phyloP scores from a whole-genome alignment of 768 basidiomycete genomes.

The Rhizopogon vesiculosus region DNA sequence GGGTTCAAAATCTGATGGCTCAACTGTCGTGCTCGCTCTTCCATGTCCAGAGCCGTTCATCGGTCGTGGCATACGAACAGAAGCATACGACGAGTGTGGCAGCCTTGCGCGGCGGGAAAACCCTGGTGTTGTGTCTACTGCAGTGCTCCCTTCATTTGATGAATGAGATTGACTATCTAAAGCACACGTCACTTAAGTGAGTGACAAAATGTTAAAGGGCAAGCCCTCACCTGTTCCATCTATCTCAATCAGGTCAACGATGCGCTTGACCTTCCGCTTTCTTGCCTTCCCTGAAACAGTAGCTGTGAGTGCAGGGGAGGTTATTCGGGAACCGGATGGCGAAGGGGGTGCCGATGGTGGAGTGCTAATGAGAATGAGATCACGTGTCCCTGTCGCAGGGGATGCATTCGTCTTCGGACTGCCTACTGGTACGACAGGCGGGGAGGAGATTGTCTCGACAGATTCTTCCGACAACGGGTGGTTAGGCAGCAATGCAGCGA shows the following conservation, averaged over 20 bases:
- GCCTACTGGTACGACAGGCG: slow-evolving; percentile 58
- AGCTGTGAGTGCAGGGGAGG: slow-evolving; percentile 42
- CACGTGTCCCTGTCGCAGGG: slow-evolving; percentile 14
- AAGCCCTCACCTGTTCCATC: slow-evolving; percentile 32
- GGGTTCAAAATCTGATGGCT: slow-evolving; percentile 32
- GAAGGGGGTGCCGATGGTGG: slow-evolving; percentile 24
- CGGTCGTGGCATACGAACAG: slow-evolving; percentile 15
- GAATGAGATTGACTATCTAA: slow-evolving; percentile 16
- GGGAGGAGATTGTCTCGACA: slow-evolving; percentile 47
- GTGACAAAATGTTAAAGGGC: slow-evolving; percentile 15
- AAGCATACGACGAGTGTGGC: slow-evolving; percentile 9
- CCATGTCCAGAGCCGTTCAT: slow-evolving; percentile 8
- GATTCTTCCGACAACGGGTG: slow-evolving; percentile 50
- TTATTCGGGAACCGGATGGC: slow-evolving; percentile 35
- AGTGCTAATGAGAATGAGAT: slow-evolving; percentile 13
- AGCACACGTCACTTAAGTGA: slow-evolving; percentile 26
- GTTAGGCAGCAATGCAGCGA: slow-evolving; percentile 44
- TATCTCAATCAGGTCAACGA: slow-evolving; percentile 68
- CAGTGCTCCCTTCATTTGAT: background rate
- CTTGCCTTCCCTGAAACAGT: slow-evolving; percentile 38
- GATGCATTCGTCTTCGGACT: slow-evolving; percentile 16
- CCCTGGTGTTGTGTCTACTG: background rate
- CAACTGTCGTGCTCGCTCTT: slow-evolving; percentile 43
- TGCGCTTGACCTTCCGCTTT: slow-evolving; percentile 64
- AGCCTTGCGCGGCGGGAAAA: background rate